Evolutionary conservation across 2,329 filamentous ascomycete genomes (phyloP).

Genomic region (Sporothrix globosa): DNA sequence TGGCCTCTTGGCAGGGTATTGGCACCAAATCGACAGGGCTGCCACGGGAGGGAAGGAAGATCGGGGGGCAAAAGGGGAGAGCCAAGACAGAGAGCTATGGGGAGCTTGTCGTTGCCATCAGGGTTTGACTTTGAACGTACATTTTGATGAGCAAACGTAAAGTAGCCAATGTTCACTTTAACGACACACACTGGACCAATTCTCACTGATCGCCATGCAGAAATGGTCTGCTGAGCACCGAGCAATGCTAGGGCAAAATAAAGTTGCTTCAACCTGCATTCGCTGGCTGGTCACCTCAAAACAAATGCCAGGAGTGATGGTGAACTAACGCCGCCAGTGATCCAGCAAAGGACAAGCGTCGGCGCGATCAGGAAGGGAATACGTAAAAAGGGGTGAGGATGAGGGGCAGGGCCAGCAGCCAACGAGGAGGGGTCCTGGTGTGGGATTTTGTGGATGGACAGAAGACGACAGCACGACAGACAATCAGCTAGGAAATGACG

Average conservation of each 20-base stretch:
- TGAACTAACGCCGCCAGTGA: not conserved
- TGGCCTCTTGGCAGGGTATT: constrained; percentile 14
- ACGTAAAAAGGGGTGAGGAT: not conserved
- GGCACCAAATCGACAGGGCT: constrained; percentile 14
- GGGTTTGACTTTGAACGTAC: not conserved
- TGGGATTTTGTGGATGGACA: no score
- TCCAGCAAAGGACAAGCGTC: not conserved
- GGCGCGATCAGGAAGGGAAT: constrained; percentile 1
- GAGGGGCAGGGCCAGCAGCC: not conserved
- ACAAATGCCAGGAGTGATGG: not conserved
- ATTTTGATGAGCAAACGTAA: not conserved
- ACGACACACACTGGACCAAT: not conserved
- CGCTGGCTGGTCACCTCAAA: not conserved
- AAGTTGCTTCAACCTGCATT: not conserved
- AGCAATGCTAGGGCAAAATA: not conserved
- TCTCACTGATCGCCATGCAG: constrained; percentile 1
- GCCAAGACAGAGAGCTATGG: constrained; percentile 23
- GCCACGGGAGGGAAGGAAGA: not conserved
- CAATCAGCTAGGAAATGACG: constrained; percentile 9
- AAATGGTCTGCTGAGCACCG: not conserved
- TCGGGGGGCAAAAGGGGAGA: not conserved
- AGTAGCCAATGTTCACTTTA: not conserved
- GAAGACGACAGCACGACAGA: not conserved
- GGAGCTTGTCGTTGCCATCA: constrained; percentile 23
- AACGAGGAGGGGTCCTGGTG: not conserved